A percentile compares a stretch with the other conserved stretches of the same genome.
phyloP scores from a whole-genome alignment of 805 yeast species.

The Myxozyma neglecta region DNA sequence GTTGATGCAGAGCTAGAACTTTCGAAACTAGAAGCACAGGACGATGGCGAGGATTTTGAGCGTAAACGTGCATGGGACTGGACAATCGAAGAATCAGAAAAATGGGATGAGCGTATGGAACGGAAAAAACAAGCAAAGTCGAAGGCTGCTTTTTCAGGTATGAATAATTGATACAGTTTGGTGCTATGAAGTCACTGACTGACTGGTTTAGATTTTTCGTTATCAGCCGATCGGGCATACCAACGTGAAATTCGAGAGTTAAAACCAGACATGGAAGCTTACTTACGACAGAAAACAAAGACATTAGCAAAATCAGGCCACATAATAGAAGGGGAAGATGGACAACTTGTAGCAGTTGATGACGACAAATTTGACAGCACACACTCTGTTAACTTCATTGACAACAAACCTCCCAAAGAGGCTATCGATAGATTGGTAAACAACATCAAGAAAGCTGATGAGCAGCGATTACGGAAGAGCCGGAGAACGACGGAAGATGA shows the following conservation, averaged over 20 bases:
- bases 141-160: slow-evolving; percentile 44
- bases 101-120: slow-evolving; percentile 53
- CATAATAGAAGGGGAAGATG: slow-evolving; percentile 32
- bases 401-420: slow-evolving; percentile 44
- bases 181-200: background rate
- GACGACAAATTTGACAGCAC: slow-evolving; percentile 20
- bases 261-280: slow-evolving; percentile 46
- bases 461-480: slow-evolving; percentile 42
- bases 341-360: slow-evolving; percentile 22
- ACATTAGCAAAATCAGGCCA: slow-evolving; percentile 34
- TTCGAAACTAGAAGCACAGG: slow-evolving; percentile 42
- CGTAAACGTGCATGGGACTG: slow-evolving; percentile 53
- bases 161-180: slow-evolving; percentile 20
- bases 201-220: slow-evolving; percentile 44
- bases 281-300: slow-evolving; percentile 44
- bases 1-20: slow-evolving; percentile 45
- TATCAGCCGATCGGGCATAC: slow-evolving; percentile 63
- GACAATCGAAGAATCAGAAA: slow-evolving; percentile 63
- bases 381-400: slow-evolving; percentile 34
- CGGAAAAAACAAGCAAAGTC: slow-evolving; percentile 37
- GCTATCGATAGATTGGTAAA: slow-evolving; percentile 39
- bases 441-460: slow-evolving; percentile 40
- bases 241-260: slow-evolving; percentile 50
- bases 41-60: slow-evolving; percentile 46
- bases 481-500: slow-evolving; percentile 40